Evolutionary conservation across 495 filamentous ascomycete species (phyloP).

Genomic region (Tuber umbilicatum): DNA sequence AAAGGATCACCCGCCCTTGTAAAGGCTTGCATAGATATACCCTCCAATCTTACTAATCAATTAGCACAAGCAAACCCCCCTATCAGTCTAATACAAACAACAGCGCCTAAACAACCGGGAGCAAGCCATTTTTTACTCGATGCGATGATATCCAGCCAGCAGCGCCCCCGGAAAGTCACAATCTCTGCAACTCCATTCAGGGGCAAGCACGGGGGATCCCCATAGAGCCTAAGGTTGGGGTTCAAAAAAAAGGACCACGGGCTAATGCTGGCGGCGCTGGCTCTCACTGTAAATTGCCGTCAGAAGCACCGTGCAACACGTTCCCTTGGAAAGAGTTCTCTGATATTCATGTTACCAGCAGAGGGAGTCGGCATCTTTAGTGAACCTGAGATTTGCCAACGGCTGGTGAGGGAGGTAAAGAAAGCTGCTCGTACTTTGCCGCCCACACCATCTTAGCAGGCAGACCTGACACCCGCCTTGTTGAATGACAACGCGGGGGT

Average conservation of each 20-base stretch:
- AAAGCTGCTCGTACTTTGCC: not conserved
- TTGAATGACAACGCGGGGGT: not conserved
- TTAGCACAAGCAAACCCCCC: not conserved
- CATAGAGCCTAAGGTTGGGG: too few relatives aligned
- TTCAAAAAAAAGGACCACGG: too few relatives aligned
- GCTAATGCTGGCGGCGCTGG: too few relatives aligned
- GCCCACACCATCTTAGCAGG: not conserved
- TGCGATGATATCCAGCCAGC: not conserved
- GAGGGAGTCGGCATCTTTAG: too few relatives aligned
- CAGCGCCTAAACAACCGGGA: not conserved
- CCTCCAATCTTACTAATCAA: not conserved
- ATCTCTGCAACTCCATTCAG: not conserved
- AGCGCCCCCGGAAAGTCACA: not conserved
- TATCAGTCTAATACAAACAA: not conserved
- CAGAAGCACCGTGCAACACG: too few relatives aligned
- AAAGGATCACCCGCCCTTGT: conserved; percentile 1
- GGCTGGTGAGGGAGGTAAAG: too few relatives aligned
- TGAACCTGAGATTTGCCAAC: too few relatives aligned
- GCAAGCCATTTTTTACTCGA: not conserved
- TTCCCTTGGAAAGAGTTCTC: too few relatives aligned
- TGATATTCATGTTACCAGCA: too few relatives aligned
- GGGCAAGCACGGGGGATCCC: too few relatives aligned
- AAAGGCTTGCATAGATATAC: not conserved
- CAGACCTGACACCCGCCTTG: not conserved
- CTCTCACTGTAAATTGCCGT: too few relatives aligned